Percentiles rank a stretch among this genome's conserved stretches.
Evolutionary conservation across 2,329 filamentous ascomycete genomes (phyloP).

Genomic region (Whalleya microplaca): DNA sequence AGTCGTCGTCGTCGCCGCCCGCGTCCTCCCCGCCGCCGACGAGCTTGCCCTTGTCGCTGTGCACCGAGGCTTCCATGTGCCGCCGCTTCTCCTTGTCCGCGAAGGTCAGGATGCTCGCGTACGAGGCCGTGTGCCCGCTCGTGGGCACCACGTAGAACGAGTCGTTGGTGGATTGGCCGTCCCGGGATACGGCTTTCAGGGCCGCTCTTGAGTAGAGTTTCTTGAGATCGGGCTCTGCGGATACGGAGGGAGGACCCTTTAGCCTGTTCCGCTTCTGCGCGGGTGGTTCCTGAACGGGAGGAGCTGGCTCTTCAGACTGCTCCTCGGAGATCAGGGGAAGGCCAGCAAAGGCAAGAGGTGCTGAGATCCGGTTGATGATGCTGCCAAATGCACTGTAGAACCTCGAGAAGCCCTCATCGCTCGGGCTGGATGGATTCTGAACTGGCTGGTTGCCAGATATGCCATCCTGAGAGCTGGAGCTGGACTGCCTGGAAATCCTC

Average conservation of each 20-base stretch:
- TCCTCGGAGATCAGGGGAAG: conserved; percentile 70
- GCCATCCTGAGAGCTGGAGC: conserved; percentile 27
- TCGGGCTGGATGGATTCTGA: conserved; percentile 35
- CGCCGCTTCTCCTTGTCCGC: conserved; percentile 69
- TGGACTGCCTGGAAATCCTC: conserved; percentile 27
- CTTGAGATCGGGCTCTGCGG: conserved; percentile 73
- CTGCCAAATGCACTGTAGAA: conserved; percentile 94
- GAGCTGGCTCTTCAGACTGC: conserved; percentile 48
- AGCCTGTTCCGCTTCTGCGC: conserved; percentile 43
- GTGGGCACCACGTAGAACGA: conserved; percentile 96
- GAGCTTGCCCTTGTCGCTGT: conserved; percentile 38
- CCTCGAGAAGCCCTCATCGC: conserved; percentile 80
- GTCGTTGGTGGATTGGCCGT: conserved; percentile 66
- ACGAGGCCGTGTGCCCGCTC: conserved; percentile 88
- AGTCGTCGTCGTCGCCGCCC: conserved; percentile 79
- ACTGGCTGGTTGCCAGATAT: conserved; percentile 31
- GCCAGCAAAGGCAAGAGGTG: conserved; percentile 89
- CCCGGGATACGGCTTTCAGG: conserved; percentile 75
- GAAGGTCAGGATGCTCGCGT: conserved; percentile 82
- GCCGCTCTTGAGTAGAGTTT: conserved; percentile 86
- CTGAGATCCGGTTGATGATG: conserved; percentile 85
- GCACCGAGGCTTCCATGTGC: conserved; percentile 54
- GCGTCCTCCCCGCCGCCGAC: conserved; percentile 66
- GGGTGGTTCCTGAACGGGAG: conserved; percentile 41
- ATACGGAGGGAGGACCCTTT: conserved; percentile 36